Conservation (phyloP, 306 rosid species). For the Gleditsia sinensis region DNA sequence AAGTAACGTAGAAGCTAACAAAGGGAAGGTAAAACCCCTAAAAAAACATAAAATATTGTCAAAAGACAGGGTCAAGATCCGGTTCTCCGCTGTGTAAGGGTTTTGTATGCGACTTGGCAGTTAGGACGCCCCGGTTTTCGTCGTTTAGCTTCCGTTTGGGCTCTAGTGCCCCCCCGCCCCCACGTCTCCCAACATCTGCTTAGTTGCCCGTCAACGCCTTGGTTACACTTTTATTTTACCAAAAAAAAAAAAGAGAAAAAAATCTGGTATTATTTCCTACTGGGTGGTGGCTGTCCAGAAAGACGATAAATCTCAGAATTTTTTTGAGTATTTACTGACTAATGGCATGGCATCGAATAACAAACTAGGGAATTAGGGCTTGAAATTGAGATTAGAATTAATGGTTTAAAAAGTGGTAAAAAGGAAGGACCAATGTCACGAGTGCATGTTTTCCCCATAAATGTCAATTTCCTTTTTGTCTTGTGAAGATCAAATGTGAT, state of each 20-base stretch:
- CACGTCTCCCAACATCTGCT: background rate
- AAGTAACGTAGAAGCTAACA: slow-evolving; percentile 20
- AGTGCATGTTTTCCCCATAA: background rate
- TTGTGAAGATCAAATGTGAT: background rate
- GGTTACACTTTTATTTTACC: no score
- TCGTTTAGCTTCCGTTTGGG: slow-evolving; percentile 5
- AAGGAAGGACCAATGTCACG: background rate
- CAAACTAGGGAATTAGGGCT: no score
- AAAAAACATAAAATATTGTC: background rate
- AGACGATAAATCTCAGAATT: no score
- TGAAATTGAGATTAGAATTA: background rate
- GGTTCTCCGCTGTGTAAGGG: slow-evolving; percentile 29
- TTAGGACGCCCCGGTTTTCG: background rate
- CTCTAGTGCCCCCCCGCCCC: background rate
- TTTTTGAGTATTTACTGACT: background rate
- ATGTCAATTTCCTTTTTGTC: background rate
- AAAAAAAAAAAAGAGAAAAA: no score
- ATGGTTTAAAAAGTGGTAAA: background rate
- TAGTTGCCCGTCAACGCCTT: background rate
- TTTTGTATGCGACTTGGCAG: background rate
- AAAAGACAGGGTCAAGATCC: slow-evolving; percentile 35
- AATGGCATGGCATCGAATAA: no score
- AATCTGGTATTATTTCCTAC: no score
- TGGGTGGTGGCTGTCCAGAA: no score
- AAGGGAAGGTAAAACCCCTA: background rate